Conservation (phyloP, 495 filamentous ascomycete species). For the Aspergillus carlsbadensis region DNA sequence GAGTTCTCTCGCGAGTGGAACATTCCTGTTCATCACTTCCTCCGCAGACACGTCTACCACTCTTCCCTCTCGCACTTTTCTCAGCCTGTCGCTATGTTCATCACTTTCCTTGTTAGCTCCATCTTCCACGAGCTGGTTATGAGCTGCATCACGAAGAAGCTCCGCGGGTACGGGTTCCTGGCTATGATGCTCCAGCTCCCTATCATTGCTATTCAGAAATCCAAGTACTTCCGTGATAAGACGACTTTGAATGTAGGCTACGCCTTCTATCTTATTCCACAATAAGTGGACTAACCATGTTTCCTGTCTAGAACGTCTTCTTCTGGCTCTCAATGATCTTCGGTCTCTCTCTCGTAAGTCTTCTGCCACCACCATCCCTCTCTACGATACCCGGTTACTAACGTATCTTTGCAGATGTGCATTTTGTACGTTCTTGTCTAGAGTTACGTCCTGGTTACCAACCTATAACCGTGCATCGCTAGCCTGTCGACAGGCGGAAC, state of each 20-base stretch:
- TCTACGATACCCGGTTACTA: not conserved
- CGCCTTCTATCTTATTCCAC: not conserved
- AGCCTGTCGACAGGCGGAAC: no score
- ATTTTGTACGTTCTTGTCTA: constrained; percentile 21
- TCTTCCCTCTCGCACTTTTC: constrained; percentile 73
- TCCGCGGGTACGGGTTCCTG: constrained; percentile 89
- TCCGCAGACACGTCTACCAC: constrained; percentile 90
- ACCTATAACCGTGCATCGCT: no score
- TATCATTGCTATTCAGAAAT: constrained; percentile 87
- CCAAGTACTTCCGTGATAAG: constrained; percentile 67
- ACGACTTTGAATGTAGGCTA: constrained; percentile 68
- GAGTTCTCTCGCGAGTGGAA: constrained; percentile 99
- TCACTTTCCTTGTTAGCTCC: constrained; percentile 89
- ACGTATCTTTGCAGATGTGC: constrained; percentile 14
- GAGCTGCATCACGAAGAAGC: constrained; percentile 96
- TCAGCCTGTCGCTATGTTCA: constrained; percentile 75
- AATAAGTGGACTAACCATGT: not conserved
- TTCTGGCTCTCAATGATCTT: constrained; percentile 97
- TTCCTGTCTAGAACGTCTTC: constrained; percentile 62
- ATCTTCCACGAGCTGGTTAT: constrained; percentile 93
- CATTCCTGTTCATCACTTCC: constrained; percentile 96
- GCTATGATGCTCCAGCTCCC: constrained; percentile 96
- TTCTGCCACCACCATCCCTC: not conserved
- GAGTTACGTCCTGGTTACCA: not conserved
- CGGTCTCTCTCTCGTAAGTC: constrained; percentile 78